These are phyloP conservation scores for Trichoderma simmonsii DNA, from an alignment of 2,329 filamentous ascomycete species.

Conservation along the genomic window DNA sequence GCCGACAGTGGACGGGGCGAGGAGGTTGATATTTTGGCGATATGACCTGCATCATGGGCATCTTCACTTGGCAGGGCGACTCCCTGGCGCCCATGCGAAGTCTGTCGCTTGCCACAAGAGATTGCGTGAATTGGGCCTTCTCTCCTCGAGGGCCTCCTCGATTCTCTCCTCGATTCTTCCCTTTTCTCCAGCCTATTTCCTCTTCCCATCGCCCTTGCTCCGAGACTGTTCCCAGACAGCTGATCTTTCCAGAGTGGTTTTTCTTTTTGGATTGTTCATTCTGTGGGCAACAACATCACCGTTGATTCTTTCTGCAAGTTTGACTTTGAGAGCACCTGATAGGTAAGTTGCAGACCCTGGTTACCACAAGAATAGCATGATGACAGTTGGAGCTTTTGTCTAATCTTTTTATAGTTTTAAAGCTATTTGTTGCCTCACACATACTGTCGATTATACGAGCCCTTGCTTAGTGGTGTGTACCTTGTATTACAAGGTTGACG, in stretches of 20 bases:
- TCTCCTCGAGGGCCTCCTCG: no score
- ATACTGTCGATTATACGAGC: not conserved
- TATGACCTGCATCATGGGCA: constrained; percentile 12
- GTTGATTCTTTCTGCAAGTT: not conserved
- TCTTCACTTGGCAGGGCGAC: not conserved
- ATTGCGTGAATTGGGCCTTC: not conserved
- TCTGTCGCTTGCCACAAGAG: constrained; percentile 10
- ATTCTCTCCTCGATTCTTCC: not conserved
- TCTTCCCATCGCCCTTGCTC: not conserved
- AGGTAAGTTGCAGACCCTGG: not conserved
- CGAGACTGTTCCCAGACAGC: not conserved
- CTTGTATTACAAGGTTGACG: not conserved
- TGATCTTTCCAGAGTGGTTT: not conserved
- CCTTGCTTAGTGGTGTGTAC: not conserved
- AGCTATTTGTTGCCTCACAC: not conserved
- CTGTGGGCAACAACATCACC: not conserved
- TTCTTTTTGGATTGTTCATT: not conserved
- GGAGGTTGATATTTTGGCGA: constrained; percentile 6
- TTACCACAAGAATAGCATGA: not conserved
- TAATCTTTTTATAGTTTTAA: not conserved
- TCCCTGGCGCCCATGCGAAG: constrained; percentile 1
- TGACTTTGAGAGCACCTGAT: not conserved
- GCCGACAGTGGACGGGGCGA: constrained; percentile 1
- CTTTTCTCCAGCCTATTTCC: constrained; percentile 1
- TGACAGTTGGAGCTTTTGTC: not conserved